These are phyloP conservation scores for Borovskyia barvae DNA, from an alignment of 208 protist genomes.

Conservation along the genomic window DNA sequence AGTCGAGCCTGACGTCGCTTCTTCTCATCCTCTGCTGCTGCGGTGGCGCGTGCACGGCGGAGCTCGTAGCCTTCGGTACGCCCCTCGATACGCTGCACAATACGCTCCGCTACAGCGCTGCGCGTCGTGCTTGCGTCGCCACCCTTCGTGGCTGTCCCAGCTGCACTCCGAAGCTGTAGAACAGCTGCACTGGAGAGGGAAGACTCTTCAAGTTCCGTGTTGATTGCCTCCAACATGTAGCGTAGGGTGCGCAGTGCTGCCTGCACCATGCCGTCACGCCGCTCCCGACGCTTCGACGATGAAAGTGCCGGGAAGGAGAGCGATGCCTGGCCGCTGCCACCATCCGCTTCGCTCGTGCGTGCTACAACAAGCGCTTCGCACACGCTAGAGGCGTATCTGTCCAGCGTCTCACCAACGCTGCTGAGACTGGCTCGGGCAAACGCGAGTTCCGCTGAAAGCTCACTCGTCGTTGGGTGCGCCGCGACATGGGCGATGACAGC, in stretches of 20 bases:
- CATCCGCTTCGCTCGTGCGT: constrained; percentile 7
- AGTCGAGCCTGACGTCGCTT: constrained; percentile 9
- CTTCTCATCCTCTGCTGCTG: constrained; percentile 22
- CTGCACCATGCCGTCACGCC: constrained; percentile 60
- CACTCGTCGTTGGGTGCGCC: constrained; percentile 24
- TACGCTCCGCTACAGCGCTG: constrained; percentile 44
- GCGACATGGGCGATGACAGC: constrained; percentile 36
- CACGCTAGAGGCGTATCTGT: constrained; percentile 22
- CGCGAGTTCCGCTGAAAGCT: constrained; percentile 25
- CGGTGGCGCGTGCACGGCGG: constrained; percentile 19
- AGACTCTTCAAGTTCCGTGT: constrained; percentile 60
- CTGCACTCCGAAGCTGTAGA: constrained; percentile 26
- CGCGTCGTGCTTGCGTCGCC: neutral
- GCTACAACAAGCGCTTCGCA: constrained; percentile 27
- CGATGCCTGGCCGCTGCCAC: neutral
- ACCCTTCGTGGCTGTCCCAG: neutral
- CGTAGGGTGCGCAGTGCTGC: constrained; percentile 41
- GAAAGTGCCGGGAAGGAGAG: constrained; percentile 3
- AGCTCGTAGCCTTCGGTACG: constrained; percentile 58
- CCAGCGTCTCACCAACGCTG: constrained; percentile 21
- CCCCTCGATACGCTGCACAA: constrained; percentile 62
- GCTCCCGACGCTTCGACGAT: constrained; percentile 35
- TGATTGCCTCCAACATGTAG: constrained; percentile 82
- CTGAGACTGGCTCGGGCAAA: constrained; percentile 7
- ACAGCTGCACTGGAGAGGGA: constrained; percentile 31